Evolutionary conservation across 2,329 filamentous ascomycete species (phyloP).

Genomic region (Aspergillus fructus): DNA sequence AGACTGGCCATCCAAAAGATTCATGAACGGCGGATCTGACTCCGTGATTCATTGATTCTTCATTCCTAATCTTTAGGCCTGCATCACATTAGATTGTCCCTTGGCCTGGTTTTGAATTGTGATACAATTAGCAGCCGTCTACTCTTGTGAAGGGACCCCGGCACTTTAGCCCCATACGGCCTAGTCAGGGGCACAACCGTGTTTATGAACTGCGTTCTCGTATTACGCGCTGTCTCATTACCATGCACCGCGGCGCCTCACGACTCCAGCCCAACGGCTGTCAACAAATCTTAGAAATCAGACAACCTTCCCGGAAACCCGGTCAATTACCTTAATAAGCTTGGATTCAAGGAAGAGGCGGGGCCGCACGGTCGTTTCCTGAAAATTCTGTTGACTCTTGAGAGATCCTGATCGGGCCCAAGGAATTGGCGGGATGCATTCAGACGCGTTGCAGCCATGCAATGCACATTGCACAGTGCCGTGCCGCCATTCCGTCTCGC

Average conservation of each 20-base stretch:
- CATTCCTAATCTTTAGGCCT: too few relatives aligned
- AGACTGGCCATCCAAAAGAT: neutral
- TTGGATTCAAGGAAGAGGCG: neutral
- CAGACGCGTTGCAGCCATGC: too few relatives aligned
- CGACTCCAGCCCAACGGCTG: slow-evolving; percentile 2
- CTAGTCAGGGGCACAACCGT: slow-evolving; percentile 19
- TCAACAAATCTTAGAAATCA: neutral
- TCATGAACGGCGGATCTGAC: neutral
- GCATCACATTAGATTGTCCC: too few relatives aligned
- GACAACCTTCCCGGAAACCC: neutral
- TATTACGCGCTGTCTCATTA: neutral
- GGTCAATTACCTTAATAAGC: neutral
- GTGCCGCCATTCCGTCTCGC: neutral
- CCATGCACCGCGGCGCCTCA: neutral
- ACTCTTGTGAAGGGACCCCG: too few relatives aligned
- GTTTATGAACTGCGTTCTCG: neutral
- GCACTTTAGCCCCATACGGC: neutral
- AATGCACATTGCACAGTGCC: neutral
- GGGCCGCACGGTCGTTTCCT: neutral
- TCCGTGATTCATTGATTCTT: neutral
- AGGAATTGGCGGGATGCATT: neutral
- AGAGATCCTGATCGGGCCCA: neutral
- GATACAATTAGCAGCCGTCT: too few relatives aligned
- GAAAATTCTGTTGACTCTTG: neutral
- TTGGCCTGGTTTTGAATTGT: too few relatives aligned